phyloP scores from a whole-genome alignment of 495 filamentous ascomycete species.

The Jackrogersella minutella region DNA sequence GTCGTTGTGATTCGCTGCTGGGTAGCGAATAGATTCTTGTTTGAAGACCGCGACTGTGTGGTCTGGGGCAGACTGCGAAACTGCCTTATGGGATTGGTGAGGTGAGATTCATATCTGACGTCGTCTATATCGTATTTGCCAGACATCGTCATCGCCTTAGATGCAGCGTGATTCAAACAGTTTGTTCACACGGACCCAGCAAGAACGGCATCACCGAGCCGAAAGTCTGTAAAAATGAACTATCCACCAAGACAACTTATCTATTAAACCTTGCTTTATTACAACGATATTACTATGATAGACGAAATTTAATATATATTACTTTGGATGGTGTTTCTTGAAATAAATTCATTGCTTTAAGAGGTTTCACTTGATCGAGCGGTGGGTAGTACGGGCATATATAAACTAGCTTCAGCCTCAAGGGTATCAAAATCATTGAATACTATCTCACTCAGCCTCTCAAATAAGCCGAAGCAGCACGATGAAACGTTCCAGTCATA shows the following conservation, averaged over 20 bases:
- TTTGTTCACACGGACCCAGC: too few relatives aligned
- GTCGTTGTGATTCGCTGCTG: constrained; percentile 3
- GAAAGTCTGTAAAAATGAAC: not conserved
- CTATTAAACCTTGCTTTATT: too few relatives aligned
- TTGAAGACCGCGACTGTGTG: not conserved
- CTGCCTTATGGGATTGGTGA: constrained; percentile 1
- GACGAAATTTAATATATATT: too few relatives aligned
- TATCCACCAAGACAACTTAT: too few relatives aligned
- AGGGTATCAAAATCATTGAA: constrained; percentile 4
- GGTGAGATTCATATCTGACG: constrained; percentile 19
- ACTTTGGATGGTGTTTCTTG: too few relatives aligned
- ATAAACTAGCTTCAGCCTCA: not conserved
- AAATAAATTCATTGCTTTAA: too few relatives aligned
- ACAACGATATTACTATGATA: too few relatives aligned
- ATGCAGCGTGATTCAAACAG: not conserved
- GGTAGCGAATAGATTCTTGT: not conserved
- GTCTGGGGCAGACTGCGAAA: constrained; percentile 2
- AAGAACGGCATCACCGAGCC: too few relatives aligned
- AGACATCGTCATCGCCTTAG: not conserved
- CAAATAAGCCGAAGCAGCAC: not conserved
- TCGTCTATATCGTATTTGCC: not conserved
- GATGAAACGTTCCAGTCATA: not conserved
- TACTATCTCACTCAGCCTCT: not conserved
- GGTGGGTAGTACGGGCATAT: not conserved
- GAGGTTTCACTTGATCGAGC: not conserved